Evolutionary conservation across 1,139 yeast species (phyloP).

Genomic region (Meyerozyma guilliermondii): DNA sequence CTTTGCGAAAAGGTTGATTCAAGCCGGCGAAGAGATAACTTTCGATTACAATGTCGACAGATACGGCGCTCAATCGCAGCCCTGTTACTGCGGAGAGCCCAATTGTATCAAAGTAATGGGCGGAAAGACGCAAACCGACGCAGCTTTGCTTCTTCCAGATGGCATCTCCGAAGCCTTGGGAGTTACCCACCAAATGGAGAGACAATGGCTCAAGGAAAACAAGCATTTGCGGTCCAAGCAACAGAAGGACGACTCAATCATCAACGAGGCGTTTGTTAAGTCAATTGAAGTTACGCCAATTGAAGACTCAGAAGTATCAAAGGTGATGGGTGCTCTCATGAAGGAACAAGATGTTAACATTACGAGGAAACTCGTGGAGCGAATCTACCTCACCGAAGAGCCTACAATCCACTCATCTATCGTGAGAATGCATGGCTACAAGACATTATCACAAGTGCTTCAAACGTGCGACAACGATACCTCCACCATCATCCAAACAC

Average conservation of each 20-base stretch:
- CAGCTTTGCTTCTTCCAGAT: slow-evolving; percentile 79
- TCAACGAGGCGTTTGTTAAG: slow-evolving; percentile 62
- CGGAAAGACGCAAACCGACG: slow-evolving; percentile 93
- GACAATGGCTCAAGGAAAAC: slow-evolving; percentile 60
- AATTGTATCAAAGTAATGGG: slow-evolving; percentile 93
- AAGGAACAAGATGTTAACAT: slow-evolving; percentile 71
- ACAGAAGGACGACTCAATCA: slow-evolving; percentile 53
- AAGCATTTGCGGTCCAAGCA: slow-evolving; percentile 42
- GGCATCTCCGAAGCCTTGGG: slow-evolving; percentile 83
- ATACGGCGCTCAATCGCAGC: slow-evolving; percentile 91
- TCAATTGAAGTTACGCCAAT: slow-evolving; percentile 54
- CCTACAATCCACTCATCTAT: slow-evolving; percentile 53
- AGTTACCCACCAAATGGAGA: slow-evolving; percentile 55
- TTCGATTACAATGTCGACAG: slow-evolving; percentile 96
- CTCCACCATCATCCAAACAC: slow-evolving; percentile 38
- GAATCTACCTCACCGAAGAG: slow-evolving; percentile 58
- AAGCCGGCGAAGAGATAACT: slow-evolving; percentile 85
- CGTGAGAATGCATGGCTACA: slow-evolving; percentile 82
- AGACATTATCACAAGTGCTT: slow-evolving; percentile 62
- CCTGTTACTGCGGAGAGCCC: slow-evolving; percentile 90
- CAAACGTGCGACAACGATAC: slow-evolving; percentile 26
- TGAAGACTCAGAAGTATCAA: slow-evolving; percentile 58
- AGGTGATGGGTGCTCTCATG: slow-evolving; percentile 76
- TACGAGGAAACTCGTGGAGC: slow-evolving; percentile 58
- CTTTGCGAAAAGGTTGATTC: slow-evolving; percentile 72